Evolutionary conservation across 257 asterid genomes (phyloP), one percentile per base, ranked within the genome.

Genomic region (Eustoma russellianum): DNA sequence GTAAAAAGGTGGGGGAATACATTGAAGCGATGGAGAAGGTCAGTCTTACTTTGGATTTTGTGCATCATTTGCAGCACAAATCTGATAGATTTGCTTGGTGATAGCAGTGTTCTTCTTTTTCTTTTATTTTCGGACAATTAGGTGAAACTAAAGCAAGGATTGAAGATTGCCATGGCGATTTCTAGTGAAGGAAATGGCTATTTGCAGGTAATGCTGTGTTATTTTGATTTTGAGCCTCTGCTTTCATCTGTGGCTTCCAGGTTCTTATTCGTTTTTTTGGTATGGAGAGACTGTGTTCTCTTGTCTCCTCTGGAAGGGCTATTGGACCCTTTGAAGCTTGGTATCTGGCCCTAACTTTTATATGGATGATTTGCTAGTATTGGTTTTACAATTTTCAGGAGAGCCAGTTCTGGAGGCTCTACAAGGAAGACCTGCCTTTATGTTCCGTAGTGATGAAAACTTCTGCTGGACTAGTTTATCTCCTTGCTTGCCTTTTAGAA

Each of bases 21-120:
- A 48, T 85, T 67, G 95, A 88, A 62, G 86, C 91, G 52, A 80
- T 92, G 99, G 99, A 92, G 75, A 88, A 85, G 94, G 98, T 91
- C 59, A 66, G 41, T 46, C 43, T 7, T 57, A 57, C 17, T 35
- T 50, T 50, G 34, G 56, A 50, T 12, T 10, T 41, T 33, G 53
- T 50, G n/a, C 69, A 57, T 40, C 35, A 41, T 56, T 46, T 17
- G 13, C n/a, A 6, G 59, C 41, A 55, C 9, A 18, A 35, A 17
- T 28, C 34, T 17, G 16, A 48, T 57, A 9, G 40, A 24, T 17
- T 38, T 51, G 50, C 46, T 67, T 58, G 9, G 34, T 38, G n/a
- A 52, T 34, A 43, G 62, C 41, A 46, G 18, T 67, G 28, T 57
- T 59, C 48, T 60, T 56, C 62, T 11, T 43, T 52, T 16, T 60